Evolutionary conservation across 495 filamentous ascomycete genomes (phyloP), one percentile per base, ranked within the genome.

Genomic region (Penicillium canescens): DNA sequence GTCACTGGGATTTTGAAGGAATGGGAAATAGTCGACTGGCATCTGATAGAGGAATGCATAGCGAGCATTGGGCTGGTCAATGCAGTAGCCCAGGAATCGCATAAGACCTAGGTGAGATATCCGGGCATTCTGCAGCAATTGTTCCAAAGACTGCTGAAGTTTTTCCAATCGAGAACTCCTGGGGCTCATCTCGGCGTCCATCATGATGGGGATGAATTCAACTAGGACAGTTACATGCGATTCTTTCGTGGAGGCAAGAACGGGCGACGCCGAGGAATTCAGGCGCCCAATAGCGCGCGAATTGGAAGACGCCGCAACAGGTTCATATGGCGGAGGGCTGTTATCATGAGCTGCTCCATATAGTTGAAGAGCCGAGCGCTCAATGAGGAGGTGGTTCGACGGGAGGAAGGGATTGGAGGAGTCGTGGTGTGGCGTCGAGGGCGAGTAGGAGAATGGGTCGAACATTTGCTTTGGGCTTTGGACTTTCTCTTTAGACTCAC

Each of bases 21-120:
- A 77, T 2, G 74, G 74, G 49, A 74, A 73, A 55, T 75, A 77
- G 60, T 75, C 81, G 7, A 82, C 76, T 0, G 92, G 92, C 61
- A 96, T 85, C 47, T 90, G 85, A 60, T 92, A 96, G 44, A 96
- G 81, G 42, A 96, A 78, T 20, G 89, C 91, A 65, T 90, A 86
- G 8, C 90, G 81, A 10, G 88, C 86, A 63, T 89, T 80, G 6
- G 80, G 78, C 59, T 89, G 81, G 66, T 96, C 91, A 63, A 92
- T 83, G 56, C 88, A 90, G 66, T 91, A 96, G n/a, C 90, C 92
- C 23, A 95, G 66, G 51, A 95, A 81, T 38, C 81, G 82, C 74
- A 93, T 81, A 0, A 89, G 81, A 3, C 85, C 86, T 11, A 78
- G 65, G 41, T 83, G 76, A 9, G 78, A 68, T 60, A 84, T 68